phyloP scores from a whole-genome alignment of 371 early-diverging fungal species.

The Mortierella sp. region DNA sequence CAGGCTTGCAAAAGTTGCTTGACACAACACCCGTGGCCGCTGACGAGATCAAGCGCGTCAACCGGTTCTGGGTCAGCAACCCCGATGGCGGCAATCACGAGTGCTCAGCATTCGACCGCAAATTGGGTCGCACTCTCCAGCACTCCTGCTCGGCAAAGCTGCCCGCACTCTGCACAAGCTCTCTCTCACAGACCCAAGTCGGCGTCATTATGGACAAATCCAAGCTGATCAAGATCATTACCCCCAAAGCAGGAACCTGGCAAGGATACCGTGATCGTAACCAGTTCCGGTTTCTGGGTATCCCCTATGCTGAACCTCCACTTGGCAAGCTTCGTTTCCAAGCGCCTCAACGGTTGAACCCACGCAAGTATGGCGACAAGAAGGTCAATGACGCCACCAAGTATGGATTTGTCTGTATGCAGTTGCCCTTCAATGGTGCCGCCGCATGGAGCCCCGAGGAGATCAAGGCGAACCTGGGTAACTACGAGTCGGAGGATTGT shows the following conservation, averaged over 20 bases:
- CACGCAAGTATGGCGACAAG: background rate
- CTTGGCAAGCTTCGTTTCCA: slow-evolving; percentile 28
- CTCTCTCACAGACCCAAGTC: background rate
- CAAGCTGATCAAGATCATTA: slow-evolving; percentile 30
- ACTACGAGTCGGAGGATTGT: slow-evolving; percentile 25
- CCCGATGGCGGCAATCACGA: background rate
- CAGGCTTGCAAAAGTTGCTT: slow-evolving; percentile 3
- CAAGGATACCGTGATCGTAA: slow-evolving; percentile 45
- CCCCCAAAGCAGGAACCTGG: slow-evolving; percentile 17
- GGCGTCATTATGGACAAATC: slow-evolving; percentile 4
- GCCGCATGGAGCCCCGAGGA: too few species aligned
- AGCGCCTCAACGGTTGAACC: slow-evolving; percentile 1
- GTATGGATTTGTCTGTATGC: slow-evolving; percentile 24
- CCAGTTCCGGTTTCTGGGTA: slow-evolving; percentile 48
- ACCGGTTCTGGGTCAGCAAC: slow-evolving; percentile 19
- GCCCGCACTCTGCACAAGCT: slow-evolving; percentile 34
- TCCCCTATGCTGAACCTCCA: slow-evolving; percentile 40
- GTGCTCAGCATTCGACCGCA: slow-evolving; percentile 29
- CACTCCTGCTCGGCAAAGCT: slow-evolving; percentile 16
- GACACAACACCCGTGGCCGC: slow-evolving; percentile 26
- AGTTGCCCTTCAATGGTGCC: background rate
- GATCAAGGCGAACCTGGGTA: too few species aligned
- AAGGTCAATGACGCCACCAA: slow-evolving; percentile 24
- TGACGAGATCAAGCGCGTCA: slow-evolving; percentile 15
- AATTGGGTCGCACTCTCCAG: background rate